These are phyloP conservation scores for Angomonas deanei DNA, from an alignment of 208 protist species.

Conservation along the genomic window DNA sequence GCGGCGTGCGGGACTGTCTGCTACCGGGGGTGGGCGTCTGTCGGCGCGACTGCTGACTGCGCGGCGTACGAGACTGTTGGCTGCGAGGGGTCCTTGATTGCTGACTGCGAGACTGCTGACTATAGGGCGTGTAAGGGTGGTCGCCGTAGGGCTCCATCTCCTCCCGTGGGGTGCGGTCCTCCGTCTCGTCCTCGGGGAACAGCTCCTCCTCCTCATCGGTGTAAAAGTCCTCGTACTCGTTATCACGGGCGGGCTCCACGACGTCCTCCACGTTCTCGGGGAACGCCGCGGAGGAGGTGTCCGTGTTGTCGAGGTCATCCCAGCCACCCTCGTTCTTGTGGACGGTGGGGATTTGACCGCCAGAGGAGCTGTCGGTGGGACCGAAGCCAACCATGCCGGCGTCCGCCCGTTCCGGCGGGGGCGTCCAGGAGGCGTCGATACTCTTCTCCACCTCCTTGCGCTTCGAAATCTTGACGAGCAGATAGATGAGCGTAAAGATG, in stretches of 20 bases:
- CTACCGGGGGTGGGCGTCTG: not conserved
- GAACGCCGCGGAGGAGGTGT: slow-evolving; percentile 29
- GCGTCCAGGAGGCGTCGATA: slow-evolving; percentile 37
- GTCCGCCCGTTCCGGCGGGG: slow-evolving; percentile 23
- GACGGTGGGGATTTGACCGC: not conserved
- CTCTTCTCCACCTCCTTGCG: slow-evolving; percentile 25
- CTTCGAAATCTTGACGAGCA: slow-evolving; percentile 25
- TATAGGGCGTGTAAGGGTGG: not conserved
- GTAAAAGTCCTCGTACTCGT: slow-evolving; percentile 58
- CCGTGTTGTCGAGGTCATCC: slow-evolving; percentile 35
- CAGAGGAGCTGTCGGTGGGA: not conserved
- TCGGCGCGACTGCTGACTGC: slow-evolving; percentile 4
- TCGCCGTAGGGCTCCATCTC: slow-evolving; percentile 11
- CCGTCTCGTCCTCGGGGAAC: slow-evolving; percentile 21
- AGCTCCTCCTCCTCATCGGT: slow-evolving; percentile 48
- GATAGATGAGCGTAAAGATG: slow-evolving; percentile 57
- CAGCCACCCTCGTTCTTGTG: slow-evolving; percentile 32
- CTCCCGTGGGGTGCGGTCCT: slow-evolving; percentile 7
- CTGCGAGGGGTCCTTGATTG: slow-evolving; percentile 13
- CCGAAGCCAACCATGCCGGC: not conserved
- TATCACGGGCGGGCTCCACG: slow-evolving; percentile 1
- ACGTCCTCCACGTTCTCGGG: slow-evolving; percentile 8
- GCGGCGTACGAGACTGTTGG: not conserved
- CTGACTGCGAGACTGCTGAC: slow-evolving; percentile 5
- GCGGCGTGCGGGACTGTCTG: slow-evolving; percentile 1